Base-by-base conservation (phyloP, 2,329 filamentous ascomycete genomes). In the Botrytis deweyae region DNA sequence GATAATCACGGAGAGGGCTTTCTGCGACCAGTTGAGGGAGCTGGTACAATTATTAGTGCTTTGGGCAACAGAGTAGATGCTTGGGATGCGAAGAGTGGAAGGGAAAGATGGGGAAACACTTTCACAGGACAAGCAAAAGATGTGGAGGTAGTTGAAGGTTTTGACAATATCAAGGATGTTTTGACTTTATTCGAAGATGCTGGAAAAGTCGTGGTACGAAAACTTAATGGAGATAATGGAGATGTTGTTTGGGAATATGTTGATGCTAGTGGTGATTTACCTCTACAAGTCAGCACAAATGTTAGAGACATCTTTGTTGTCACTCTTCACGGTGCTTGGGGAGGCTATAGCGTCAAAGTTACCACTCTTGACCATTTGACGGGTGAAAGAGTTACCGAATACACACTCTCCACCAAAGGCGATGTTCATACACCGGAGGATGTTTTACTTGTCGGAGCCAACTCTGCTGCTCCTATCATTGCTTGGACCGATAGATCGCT, bases 41-140 rank as follows among this genome's bases (percentile, higher is more conserved):
- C 95, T 81, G 90, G 92, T 78, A 92, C 91, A 81, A 85, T 98
- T 29, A 88, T 94, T 55, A 92, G 92, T 77, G 94, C 92, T 1
- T 84, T 90, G 55, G 93, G 91, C 25, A 86, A 86, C 76, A 87
- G 88, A 67, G 89, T 98, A 42, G 88, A 92, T 72, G 89, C 92
- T 22, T 98, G 95, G 95, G 92, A 93, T 83, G 93, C 94, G 52
- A 86, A 92, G 67, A 93, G 91, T 78, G 96, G 96, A 42, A 90
- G 92, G 79, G 88, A 93, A 76, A 86, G 90, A 55, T 99, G 96
- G 94, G 89, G 89, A 74, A 86, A 87, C 61, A 84, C 86, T 66
- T 89, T 93, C 73, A 81, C 82, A 10, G 91, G 87, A 33, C 80
- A 81, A 62, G 86, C 92, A 29, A 88, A 87, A 80, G 93, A 93